Conservation (phyloP, 2,329 filamentous ascomycete species). For the Fusarium irregulare region DNA sequence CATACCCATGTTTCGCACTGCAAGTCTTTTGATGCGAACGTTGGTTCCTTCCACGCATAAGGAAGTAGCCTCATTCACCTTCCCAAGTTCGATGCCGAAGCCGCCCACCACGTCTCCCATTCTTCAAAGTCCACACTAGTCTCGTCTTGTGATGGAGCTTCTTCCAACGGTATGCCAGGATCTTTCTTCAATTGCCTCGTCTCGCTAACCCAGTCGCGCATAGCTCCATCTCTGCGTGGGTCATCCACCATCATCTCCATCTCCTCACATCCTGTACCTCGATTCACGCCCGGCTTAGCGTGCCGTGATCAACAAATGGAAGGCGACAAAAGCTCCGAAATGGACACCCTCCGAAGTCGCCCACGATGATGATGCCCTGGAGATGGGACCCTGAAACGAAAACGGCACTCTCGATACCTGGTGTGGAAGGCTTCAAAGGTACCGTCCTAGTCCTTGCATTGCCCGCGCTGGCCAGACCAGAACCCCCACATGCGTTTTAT, state of each 20-base stretch:
- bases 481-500: slow-evolving; percentile 25
- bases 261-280: slow-evolving; percentile 7
- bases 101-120: background rate
- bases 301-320: slow-evolving; percentile 32
- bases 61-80: slow-evolving; percentile 4
- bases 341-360: slow-evolving; percentile 37
- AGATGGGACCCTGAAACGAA: slow-evolving; percentile 12
- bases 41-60: background rate
- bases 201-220: background rate
- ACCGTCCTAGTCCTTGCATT: background rate
- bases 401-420: background rate
- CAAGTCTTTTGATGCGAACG: background rate
- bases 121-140: slow-evolving; percentile 3
- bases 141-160: background rate
- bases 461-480: background rate
- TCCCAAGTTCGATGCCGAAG: slow-evolving; percentile 3
- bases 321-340: slow-evolving; percentile 2
- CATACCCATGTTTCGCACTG: background rate
- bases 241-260: slow-evolving; percentile 2
- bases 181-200: background rate
- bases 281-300: slow-evolving; percentile 21
- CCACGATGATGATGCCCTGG: slow-evolving; percentile 4
- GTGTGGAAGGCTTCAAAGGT: slow-evolving; percentile 5
- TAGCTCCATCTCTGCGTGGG: slow-evolving; percentile 22
- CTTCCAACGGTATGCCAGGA: slow-evolving; percentile 14